phyloP scores from a whole-genome alignment of 1,284 basidiomycete genomes.

The Trametes hirsuta region DNA sequence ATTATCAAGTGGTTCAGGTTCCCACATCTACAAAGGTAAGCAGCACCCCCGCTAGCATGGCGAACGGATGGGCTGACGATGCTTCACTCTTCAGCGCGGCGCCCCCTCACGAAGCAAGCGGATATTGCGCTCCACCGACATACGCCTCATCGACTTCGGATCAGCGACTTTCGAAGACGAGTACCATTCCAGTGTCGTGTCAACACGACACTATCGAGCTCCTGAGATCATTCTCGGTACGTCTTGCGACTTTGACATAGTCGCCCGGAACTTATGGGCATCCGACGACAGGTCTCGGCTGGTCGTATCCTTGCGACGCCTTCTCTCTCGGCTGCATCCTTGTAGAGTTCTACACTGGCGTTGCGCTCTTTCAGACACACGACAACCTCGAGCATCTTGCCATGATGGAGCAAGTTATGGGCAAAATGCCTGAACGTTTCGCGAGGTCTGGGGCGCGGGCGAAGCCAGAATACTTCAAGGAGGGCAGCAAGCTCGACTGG shows the following conservation, averaged over 20 bases:
- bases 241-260: slow-evolving; percentile 30
- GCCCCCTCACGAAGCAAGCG: slow-evolving; percentile 65
- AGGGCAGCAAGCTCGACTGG: slow-evolving; percentile 84
- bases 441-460: slow-evolving; percentile 69
- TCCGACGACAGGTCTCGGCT: slow-evolving; percentile 76
- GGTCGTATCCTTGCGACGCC: slow-evolving; percentile 98
- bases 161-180: slow-evolving; percentile 98
- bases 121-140: slow-evolving; percentile 87
- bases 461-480: slow-evolving; percentile 94
- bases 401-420: slow-evolving; percentile 99
- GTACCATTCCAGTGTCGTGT: slow-evolving; percentile 98
- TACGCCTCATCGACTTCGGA: slow-evolving; percentile 98
- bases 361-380: slow-evolving; percentile 98
- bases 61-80: slow-evolving; percentile 50
- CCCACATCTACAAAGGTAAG: slow-evolving; percentile 34
- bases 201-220: slow-evolving; percentile 97
- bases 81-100: slow-evolving; percentile 52
- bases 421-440: slow-evolving; percentile 91
- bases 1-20: slow-evolving; percentile 63
- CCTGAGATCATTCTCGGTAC: slow-evolving; percentile 98
- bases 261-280: slow-evolving; percentile 14
- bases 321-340: slow-evolving; percentile 99
- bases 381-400: slow-evolving; percentile 99
- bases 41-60: slow-evolving; percentile 30
- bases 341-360: slow-evolving; percentile 97